Evolutionary conservation across 179 eudicot genomes (phyloP).

Genomic region (Vitellaria paradoxa): DNA sequence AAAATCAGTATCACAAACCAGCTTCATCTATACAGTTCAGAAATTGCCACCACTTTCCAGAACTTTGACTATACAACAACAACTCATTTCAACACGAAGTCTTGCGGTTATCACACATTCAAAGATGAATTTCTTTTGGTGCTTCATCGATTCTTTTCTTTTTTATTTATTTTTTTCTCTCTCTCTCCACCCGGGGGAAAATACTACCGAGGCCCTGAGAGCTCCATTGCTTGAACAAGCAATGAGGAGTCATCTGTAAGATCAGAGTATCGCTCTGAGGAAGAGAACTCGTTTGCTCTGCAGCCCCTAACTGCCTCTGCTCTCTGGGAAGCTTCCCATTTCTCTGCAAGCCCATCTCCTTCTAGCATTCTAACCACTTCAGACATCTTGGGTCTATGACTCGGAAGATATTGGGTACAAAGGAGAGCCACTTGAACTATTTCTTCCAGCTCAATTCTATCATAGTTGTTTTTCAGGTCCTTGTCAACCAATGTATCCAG

Average conservation of each 20-base stretch:
- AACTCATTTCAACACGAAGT: constrained; percentile 8
- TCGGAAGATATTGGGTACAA: constrained; percentile 77
- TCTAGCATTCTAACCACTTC: constrained; percentile 90
- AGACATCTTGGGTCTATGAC: constrained; percentile 80
- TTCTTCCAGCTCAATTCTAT: constrained; percentile 76
- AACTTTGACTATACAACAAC: constrained; percentile 13
- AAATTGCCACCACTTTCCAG: constrained; percentile 14
- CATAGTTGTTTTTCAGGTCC: constrained; percentile 58
- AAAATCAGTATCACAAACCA: constrained; percentile 15
- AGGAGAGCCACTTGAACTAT: constrained; percentile 79
- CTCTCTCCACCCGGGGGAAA: not conserved
- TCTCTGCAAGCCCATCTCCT: constrained; percentile 90
- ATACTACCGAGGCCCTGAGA: constrained; percentile 80
- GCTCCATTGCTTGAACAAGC: constrained; percentile 94
- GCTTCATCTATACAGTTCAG: constrained; percentile 25
- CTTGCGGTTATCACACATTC: not conserved
- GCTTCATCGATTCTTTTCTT: not conserved
- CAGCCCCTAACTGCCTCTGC: constrained; percentile 56
- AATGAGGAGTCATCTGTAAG: constrained; percentile 88
- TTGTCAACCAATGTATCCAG: constrained; percentile 75
- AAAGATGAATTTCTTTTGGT: not conserved
- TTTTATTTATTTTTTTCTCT: not conserved
- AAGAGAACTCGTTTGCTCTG: constrained; percentile 69
- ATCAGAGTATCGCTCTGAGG: constrained; percentile 86
- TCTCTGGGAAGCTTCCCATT: constrained; percentile 91